A percentile compares a stretch with the other conserved stretches of the same genome.
These are phyloP conservation scores for Postia placenta DNA, from an alignment of 768 basidiomycete species.

Conservation along the genomic window DNA sequence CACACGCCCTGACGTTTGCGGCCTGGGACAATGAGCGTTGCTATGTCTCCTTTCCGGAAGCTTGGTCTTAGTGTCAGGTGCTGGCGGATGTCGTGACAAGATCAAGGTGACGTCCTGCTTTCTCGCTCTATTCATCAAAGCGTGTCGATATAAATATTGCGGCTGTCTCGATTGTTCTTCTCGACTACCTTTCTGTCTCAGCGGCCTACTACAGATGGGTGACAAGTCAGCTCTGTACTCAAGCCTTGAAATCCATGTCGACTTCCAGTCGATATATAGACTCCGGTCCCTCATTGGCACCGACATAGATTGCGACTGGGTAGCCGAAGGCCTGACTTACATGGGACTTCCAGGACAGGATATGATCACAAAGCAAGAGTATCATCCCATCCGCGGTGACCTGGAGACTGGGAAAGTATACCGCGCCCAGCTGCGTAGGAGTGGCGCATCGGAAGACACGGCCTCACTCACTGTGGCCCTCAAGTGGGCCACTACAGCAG, in stretches of 20 bases:
- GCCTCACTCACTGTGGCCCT: slow-evolving; percentile 11
- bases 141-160: too few relatives aligned
- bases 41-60: too few relatives aligned
- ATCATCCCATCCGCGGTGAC: neutral
- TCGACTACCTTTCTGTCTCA: too few relatives aligned
- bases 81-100: too few relatives aligned
- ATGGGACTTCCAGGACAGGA: neutral
- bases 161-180: too few relatives aligned
- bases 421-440: slow-evolving; percentile 3
- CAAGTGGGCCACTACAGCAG: slow-evolving; percentile 11
- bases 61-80: too few relatives aligned
- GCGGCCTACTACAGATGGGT: too few relatives aligned
- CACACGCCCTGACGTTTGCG: too few relatives aligned
- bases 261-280: neutral
- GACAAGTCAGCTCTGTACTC: too few relatives aligned
- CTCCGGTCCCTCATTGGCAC: neutral
- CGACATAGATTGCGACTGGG: neutral
- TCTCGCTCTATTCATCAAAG: too few relatives aligned
- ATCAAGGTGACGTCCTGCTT: too few relatives aligned
- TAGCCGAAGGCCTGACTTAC: neutral
- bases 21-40: too few relatives aligned
- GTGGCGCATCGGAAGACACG: neutral
- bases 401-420: slow-evolving; percentile 3
- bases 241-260: neutral
- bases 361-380: neutral